phyloP scores from a whole-genome alignment of 352 stramenopile genomes.

The Pythium monospermum region DNA sequence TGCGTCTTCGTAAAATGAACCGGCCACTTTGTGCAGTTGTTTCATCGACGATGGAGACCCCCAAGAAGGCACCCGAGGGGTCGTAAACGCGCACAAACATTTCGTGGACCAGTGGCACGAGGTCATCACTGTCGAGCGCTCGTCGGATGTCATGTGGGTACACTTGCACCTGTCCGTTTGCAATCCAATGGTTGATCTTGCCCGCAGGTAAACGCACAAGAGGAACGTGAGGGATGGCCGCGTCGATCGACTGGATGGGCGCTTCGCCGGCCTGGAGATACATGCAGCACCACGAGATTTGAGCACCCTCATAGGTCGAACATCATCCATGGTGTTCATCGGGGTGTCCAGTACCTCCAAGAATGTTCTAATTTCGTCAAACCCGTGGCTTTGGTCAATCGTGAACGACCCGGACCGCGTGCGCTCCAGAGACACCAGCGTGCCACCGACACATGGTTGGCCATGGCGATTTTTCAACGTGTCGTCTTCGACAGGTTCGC shows the following conservation, averaged over 20 bases:
- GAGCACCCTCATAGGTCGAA: no score
- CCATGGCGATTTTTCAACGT: slow-evolving; percentile 23
- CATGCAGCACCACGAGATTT: no score
- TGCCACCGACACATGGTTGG: slow-evolving; percentile 41
- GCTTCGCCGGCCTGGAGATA: slow-evolving; percentile 28
- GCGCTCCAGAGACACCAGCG: slow-evolving; percentile 52
- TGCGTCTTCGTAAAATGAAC: slow-evolving; percentile 60
- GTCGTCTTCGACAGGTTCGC: slow-evolving; percentile 1
- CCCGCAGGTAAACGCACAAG: slow-evolving; percentile 29
- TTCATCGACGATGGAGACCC: slow-evolving; percentile 50
- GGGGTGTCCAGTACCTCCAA: no score
- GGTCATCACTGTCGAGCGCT: slow-evolving; percentile 5
- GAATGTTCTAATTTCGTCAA: slow-evolving; percentile 58
- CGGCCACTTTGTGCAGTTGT: slow-evolving; percentile 17
- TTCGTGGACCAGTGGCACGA: slow-evolving; percentile 22
- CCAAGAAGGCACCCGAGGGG: slow-evolving; percentile 31
- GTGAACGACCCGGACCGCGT: slow-evolving; percentile 59
- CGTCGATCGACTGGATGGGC: slow-evolving; percentile 54
- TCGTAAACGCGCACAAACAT: slow-evolving; percentile 55
- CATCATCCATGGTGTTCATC: no score
- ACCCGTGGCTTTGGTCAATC: slow-evolving; percentile 41
- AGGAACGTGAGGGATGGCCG: slow-evolving; percentile 48
- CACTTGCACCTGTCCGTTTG: slow-evolving; percentile 39
- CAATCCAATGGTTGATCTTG: slow-evolving; percentile 38
- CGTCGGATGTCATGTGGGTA: slow-evolving; percentile 24